Base-by-base conservation (phyloP, 2,329 filamentous ascomycete genomes). In the Kalmusia sp. region DNA sequence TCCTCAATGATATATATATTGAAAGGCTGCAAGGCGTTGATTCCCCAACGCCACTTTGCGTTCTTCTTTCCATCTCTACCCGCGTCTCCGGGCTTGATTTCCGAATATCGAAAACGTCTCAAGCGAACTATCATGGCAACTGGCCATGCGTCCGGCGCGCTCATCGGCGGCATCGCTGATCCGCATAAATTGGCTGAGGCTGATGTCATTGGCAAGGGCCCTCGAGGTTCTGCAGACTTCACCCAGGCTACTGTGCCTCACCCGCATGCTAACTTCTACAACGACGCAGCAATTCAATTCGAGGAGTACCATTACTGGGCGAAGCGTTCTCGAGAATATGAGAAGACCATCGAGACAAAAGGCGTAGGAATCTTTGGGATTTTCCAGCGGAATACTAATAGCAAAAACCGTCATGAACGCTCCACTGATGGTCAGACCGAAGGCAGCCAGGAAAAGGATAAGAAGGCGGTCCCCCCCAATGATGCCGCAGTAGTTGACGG, bases 241-340 rank as follows among this genome's bases (percentile, higher is more conserved):
- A 2, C 6, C 12, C 35, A 38, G n/a, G 35, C 19, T 2, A 21
- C 19, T 6, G 12, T 24, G 35, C 35, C 19, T 24, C 37, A 25
- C 14, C 8, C 19, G 17, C 39, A 15, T 3, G 9, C 14, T 8
- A 43, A 28, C 39, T 9, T 19, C 7, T 39, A 35, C 45, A 49
- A 31, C 41, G 22, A 53, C 28, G 52, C 55, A 11, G 57, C 47
- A 3, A 66, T 66, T 52, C 40, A 22, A 8, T 73, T 77, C 46
- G 76, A 77, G 51, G 75, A 77, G 43, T 77, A 77, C 47, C 52
- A 67, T n/a, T 72, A 74, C 55, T 77, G 73, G 58, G 75, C 76
- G 7, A 63, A 70, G 17, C 62, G 59, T 35, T 71, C 73, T 3
- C 63, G 76, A 45, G 65, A 63, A n/a, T 58, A 68, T n/a, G 70